Conservation (phyloP, 305 asterid genomes). For the Solanum hybrid region DNA sequence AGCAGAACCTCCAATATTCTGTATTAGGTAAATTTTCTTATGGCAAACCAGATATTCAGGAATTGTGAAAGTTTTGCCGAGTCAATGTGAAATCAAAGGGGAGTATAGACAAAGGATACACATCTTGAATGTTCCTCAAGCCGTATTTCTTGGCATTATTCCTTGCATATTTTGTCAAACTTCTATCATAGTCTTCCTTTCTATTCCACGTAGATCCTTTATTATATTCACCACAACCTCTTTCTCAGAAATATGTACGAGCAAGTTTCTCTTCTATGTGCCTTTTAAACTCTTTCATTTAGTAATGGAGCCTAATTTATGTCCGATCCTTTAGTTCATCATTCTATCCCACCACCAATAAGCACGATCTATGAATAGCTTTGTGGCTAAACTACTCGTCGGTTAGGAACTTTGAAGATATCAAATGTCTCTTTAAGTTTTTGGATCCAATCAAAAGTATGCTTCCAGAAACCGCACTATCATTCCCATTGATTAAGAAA, state of each 20-base stretch:
- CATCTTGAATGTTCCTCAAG: not conserved
- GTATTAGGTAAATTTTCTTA: not conserved
- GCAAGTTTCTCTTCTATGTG: not conserved
- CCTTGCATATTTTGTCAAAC: not conserved
- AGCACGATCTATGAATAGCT: not conserved
- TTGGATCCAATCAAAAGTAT: not conserved
- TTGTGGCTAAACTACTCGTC: not conserved
- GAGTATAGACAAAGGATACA: not conserved
- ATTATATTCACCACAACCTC: not conserved
- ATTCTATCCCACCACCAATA: not conserved
- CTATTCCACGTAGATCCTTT: not conserved
- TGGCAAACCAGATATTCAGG: not conserved
- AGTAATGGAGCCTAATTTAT: not conserved
- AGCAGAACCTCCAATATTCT: not conserved
- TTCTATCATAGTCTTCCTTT: not conserved
- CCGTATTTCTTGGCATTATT: not conserved
- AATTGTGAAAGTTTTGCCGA: not conserved
- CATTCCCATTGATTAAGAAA: not conserved
- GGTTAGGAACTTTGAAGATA: not conserved
- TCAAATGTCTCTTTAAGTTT: not conserved
- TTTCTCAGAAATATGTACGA: not conserved
- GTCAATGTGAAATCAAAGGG: not conserved
- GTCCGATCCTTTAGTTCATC: not conserved
- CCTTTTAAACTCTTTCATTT: not conserved
- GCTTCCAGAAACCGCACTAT: not conserved